Evolutionary conservation across 768 basidiomycete species (phyloP), one percentile per base, ranked within the genome.

Genomic region (Candolleomyces aberdarensis): DNA sequence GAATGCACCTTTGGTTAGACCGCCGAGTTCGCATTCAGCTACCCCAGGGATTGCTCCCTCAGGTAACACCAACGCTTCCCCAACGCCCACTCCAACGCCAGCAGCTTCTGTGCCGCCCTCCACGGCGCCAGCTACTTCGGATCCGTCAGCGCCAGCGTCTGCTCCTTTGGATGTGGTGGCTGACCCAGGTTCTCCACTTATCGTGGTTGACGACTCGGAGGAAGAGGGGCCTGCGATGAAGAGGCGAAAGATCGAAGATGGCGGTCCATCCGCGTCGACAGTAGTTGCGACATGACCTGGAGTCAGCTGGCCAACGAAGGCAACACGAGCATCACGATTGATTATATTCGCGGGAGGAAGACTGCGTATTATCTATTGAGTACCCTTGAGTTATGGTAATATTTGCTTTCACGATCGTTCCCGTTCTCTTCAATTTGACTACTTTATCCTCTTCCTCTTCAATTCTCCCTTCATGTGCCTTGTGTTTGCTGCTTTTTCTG

Each of bases 171-270:
- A 61, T 41, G 22, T 55, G 56, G 48, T 69, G 51, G 63, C 68
- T 62, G 71, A 76, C 64, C 60, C 78, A 17, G 77, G 78, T 17
- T 80, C 85, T 10, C 83, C 86, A n/a, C 81, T 86, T 39, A 75
- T 89, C 46, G 74, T 86, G 49, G 76, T 86, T 36, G 87, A 89
- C 62, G 87, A 88, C 57, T 81, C 81, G 26, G 82, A 83, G 39
- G 80, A 82, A 43, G 79, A 84, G 49, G 80, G 77, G 40, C 85
- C 86, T 48, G 79, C 74, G 31, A 69, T 75, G 56, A 91, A 89
- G 74, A 82, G 82, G 64, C 79, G 88, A 67, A 83, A 80, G 70
- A 58, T 83, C 19, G 79, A 79, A 19, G 67, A 68, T 29, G 67
- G 64, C 39, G 53, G 15, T n/a, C 14, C 43, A 4, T 15, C 43